Conservation (phyloP, 257 asterid genomes). For the Przewalskia tangutica region DNA sequence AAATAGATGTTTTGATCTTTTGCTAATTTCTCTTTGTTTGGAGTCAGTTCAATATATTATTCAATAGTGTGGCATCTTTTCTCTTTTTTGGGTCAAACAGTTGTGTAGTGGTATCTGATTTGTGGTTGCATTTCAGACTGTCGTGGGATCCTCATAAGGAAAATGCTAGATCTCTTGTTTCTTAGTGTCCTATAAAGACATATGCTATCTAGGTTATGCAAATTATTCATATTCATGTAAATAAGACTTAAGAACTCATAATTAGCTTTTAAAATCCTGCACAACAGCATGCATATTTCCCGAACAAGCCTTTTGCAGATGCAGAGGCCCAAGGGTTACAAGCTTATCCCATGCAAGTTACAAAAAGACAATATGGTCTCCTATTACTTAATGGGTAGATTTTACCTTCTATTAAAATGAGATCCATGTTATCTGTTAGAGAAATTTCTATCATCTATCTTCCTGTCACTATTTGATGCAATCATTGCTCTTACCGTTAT, state of each 20-base stretch:
- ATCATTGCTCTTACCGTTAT: not conserved
- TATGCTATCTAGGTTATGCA: not conserved
- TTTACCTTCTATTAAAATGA: not conserved
- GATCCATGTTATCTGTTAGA: not conserved
- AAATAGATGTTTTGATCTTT: no score
- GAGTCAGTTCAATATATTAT: no score
- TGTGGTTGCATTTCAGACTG: not conserved
- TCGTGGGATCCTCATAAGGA: not conserved
- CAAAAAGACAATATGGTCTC: not conserved
- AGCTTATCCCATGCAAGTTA: not conserved
- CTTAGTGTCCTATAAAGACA: not conserved
- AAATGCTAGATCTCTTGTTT: not conserved
- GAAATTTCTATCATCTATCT: not conserved
- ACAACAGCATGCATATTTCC: not conserved
- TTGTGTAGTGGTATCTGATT: no score
- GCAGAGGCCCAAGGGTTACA: not conserved
- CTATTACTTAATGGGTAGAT: not conserved
- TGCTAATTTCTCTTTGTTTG: no score
- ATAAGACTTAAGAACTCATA: not conserved
- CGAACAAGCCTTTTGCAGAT: not conserved
- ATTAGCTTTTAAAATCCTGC: not conserved
- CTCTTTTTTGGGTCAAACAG: no score
- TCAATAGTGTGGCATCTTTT: no score
- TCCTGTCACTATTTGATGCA: not conserved
- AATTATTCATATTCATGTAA: not conserved